Base-by-base conservation (phyloP, 1,284 basidiomycete genomes). In the Ceratobasidium sp. region DNA sequence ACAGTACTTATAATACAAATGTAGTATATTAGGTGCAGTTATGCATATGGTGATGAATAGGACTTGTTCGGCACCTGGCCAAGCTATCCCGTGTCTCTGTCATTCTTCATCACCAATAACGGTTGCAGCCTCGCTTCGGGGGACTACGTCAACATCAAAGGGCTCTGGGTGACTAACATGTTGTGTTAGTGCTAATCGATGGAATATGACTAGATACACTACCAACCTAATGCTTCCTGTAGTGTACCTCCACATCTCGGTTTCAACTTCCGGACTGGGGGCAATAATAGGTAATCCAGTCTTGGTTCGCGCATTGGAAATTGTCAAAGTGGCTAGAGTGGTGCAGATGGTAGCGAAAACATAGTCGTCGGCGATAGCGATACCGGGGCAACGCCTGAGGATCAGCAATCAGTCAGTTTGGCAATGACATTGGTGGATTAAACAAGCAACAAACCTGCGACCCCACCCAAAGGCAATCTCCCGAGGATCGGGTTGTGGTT, bases 381-480 rank as follows among this genome's bases (percentile, higher is more conserved):
- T 54, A 31, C 64, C 64, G 27, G 64, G 64, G 50, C 64, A 67
- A n/a, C 64, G 64, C 29, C 67, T 69, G 27, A 8, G 6, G 34
- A 38, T 45, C 31, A 31, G n/a, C 6, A 17, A 29, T 50, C 31
- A 62, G 20, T 7, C 17, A 62, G 13, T 40, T 17, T 47, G 7
- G 15, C 2, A 25, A 7, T 13, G 20, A 25, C 13, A 25, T 6
- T 5, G n/a, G 12, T 50, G 15, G 2, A 22, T 42, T 32, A 6
- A 12, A 17, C 8, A 25, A 25, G 27, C 3, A 43, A 64, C 60
- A n/a, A 25, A 67, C 64, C 64, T 54, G n/a, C 64, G 64, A 4
- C 64, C 64, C 64, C 64, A 67, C 12, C 64, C 64, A n/a, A 67
- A 67, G 2, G 64, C 64, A 13, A 67, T 50, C 3, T 67, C 40